Conservation (phyloP, 805 yeast genomes). For the Ogataea trehaloabstinens region DNA sequence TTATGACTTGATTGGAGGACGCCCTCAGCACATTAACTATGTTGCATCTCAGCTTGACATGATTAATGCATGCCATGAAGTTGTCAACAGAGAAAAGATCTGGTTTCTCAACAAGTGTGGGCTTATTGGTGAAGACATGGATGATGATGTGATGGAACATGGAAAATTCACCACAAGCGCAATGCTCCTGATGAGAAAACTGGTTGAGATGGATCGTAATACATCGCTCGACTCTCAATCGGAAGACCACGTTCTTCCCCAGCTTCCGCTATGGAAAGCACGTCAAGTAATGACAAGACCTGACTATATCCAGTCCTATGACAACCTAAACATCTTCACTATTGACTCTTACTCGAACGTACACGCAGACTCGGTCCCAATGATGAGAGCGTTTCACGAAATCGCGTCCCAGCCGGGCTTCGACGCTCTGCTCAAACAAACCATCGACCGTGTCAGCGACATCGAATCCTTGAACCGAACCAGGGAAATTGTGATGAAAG, state of each 20-base stretch:
- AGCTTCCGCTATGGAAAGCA: slow-evolving; percentile 79
- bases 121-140: slow-evolving; percentile 72
- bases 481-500: slow-evolving; percentile 70
- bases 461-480: slow-evolving; percentile 79
- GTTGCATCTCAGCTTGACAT: slow-evolving; percentile 60
- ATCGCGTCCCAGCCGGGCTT: slow-evolving; percentile 71
- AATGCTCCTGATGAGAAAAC: slow-evolving; percentile 65
- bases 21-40: slow-evolving; percentile 78
- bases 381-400: slow-evolving; percentile 88
- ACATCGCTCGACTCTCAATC: slow-evolving; percentile 26
- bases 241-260: slow-evolving; percentile 60
- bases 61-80: slow-evolving; percentile 59
- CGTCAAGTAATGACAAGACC: slow-evolving; percentile 83
- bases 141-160: slow-evolving; percentile 83
- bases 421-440: slow-evolving; percentile 60
- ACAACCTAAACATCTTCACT: slow-evolving; percentile 74
- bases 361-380: slow-evolving; percentile 78
- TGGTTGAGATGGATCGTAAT: slow-evolving; percentile 64
- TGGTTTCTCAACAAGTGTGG: slow-evolving; percentile 88
- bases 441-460: slow-evolving; percentile 65
- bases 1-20: slow-evolving; percentile 73
- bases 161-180: slow-evolving; percentile 77
- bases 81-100: slow-evolving; percentile 77
- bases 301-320: slow-evolving; percentile 73
- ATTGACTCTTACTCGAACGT: slow-evolving; percentile 72